These are phyloP conservation scores for Boeremia exigua DNA, from an alignment of 2,329 filamentous ascomycete species.

Conservation along the genomic window DNA sequence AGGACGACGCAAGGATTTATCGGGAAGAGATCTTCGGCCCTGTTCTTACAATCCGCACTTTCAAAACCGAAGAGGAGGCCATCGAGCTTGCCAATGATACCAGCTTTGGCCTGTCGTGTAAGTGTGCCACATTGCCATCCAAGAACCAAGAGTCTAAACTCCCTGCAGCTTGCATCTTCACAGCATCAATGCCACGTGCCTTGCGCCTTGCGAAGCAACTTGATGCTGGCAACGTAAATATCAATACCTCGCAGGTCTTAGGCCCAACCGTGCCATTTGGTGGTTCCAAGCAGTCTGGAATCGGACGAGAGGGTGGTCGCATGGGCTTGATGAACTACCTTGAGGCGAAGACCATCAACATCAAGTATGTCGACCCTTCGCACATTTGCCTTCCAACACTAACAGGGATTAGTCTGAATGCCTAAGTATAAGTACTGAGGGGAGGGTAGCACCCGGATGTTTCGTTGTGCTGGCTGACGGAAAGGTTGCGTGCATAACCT, in stretches of 20 bases:
- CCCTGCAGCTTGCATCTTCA: constrained; percentile 32
- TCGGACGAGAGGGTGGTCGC: constrained; percentile 41
- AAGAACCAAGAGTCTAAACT: background rate
- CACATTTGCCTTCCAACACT: background rate
- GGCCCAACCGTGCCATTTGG: constrained; percentile 38
- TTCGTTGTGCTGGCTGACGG: too few species aligned
- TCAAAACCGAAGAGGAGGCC: constrained; percentile 43
- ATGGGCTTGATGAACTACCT: constrained; percentile 42
- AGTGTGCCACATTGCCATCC: background rate
- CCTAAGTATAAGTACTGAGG: background rate
- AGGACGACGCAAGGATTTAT: constrained; percentile 32
- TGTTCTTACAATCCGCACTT: constrained; percentile 36
- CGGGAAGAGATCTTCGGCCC: constrained; percentile 45
- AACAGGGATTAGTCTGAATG: constrained; percentile 10
- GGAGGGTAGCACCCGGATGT: too few species aligned
- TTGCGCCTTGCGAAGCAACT: constrained; percentile 38
- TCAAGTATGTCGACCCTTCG: constrained; percentile 31
- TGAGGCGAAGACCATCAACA: constrained; percentile 40
- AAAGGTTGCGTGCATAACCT: too few species aligned
- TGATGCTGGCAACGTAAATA: constrained; percentile 42
- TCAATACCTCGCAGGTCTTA: constrained; percentile 34
- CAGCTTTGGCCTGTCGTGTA: constrained; percentile 34
- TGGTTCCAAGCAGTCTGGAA: constrained; percentile 40
- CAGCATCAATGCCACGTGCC: constrained; percentile 32
- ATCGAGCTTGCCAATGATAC: constrained; percentile 42